Evolutionary conservation across 371 early-diverging fungal species (phyloP).

Genomic region (Mortierella sp.): DNA sequence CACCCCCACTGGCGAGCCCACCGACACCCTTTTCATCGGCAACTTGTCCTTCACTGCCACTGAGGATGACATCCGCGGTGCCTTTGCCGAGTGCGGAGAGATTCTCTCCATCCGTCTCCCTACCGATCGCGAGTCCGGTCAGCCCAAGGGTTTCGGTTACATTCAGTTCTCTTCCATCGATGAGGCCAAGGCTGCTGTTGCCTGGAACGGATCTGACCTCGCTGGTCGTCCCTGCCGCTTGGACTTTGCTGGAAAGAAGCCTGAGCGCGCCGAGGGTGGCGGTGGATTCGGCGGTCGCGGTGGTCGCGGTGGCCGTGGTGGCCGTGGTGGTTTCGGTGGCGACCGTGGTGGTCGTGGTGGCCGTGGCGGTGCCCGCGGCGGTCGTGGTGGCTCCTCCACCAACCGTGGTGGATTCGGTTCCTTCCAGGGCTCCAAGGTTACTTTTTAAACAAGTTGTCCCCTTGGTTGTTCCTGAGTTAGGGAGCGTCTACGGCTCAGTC

Average conservation of each 20-base stretch:
- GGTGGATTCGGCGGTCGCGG: constrained; percentile 60
- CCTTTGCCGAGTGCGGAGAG: constrained; percentile 92
- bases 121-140: constrained; percentile 73
- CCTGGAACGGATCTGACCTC: constrained; percentile 74
- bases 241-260: constrained; percentile 69
- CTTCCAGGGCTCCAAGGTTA: constrained; percentile 59
- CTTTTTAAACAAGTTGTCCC: constrained; percentile 39
- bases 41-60: constrained; percentile 92
- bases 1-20: constrained; percentile 56
- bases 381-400: constrained; percentile 55
- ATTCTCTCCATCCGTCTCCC: constrained; percentile 81
- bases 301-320: constrained; percentile 66
- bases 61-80: constrained; percentile 89
- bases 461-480: background rate
- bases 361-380: constrained; percentile 57
- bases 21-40: constrained; percentile 91
- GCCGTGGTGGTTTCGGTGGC: constrained; percentile 64
- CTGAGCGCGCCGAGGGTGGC: constrained; percentile 60
- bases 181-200: constrained; percentile 77
- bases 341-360: constrained; percentile 62
- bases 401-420: constrained; percentile 59
- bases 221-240: constrained; percentile 79
- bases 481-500: background rate
- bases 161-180: constrained; percentile 74
- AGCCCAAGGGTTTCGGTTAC: constrained; percentile 83